A percentile compares a stretch with the other conserved stretches of the same genome.
These are phyloP conservation scores for Heterobasidion irregulare DNA, from an alignment of 1,284 basidiomycete species.

Conservation along the genomic window DNA sequence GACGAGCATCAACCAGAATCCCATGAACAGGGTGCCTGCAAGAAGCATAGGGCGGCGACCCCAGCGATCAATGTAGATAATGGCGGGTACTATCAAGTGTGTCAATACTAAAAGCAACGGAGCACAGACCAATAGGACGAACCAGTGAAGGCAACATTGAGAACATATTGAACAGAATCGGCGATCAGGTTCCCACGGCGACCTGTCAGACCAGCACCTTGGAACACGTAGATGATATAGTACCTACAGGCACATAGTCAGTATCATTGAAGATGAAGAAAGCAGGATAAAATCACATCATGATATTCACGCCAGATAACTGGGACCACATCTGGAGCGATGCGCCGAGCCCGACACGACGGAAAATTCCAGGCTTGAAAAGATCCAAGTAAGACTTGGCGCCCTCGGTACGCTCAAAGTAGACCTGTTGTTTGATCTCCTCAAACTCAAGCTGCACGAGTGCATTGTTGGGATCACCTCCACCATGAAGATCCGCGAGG, in stretches of 20 bases:
- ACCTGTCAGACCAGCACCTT: conserved; percentile 68
- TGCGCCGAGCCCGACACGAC: no score
- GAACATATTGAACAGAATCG: conserved; percentile 70
- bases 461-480: conserved; percentile 52
- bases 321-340: no score
- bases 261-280: neutral
- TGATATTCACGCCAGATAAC: conserved; percentile 41
- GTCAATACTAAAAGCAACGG: neutral
- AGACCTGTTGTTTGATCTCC: conserved; percentile 72
- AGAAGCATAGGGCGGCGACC: conserved; percentile 74
- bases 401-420: no score
- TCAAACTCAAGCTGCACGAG: conserved; percentile 72
- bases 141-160: conserved; percentile 59
- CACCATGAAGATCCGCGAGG: conserved; percentile 73
- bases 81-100: conserved; percentile 44
- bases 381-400: no score
- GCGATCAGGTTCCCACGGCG: conserved; percentile 66
- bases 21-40: conserved; percentile 58
- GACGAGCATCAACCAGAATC: conserved; percentile 69
- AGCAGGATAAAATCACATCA: conserved; percentile 44
- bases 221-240: conserved; percentile 72
- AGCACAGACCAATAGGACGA: conserved; percentile 2
- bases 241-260: conserved; percentile 37
- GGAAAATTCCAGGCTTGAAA: no score
- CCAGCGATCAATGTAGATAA: conserved; percentile 72